These are phyloP conservation scores for Gossypium longicalyx DNA, from an alignment of 345 rosid species.

Conservation along the genomic window DNA sequence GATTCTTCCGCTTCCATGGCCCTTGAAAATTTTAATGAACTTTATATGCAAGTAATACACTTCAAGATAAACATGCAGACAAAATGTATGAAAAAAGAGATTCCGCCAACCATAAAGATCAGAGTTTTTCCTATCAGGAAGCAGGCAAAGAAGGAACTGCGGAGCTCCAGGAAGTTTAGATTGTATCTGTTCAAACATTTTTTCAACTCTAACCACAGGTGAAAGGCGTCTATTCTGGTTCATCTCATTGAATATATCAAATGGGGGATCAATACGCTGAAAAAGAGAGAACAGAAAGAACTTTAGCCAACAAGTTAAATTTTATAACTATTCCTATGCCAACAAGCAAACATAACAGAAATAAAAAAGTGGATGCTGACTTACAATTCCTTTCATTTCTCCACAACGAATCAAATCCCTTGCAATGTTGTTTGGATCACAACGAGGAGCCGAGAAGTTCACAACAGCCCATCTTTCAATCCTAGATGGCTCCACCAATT, in stretches of 20 bases:
- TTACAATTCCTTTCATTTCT: conserved; percentile 79
- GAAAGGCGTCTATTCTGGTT: conserved; percentile 48
- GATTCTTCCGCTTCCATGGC: conserved; percentile 84
- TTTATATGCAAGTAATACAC: background rate
- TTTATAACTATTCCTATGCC: background rate
- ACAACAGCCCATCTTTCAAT: conserved; percentile 80
- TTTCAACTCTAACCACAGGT: conserved; percentile 64
- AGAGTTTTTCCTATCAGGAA: conserved; percentile 73
- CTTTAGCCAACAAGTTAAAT: background rate
- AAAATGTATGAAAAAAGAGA: background rate
- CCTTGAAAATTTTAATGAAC: conserved; percentile 35
- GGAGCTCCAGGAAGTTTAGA: conserved; percentile 68
- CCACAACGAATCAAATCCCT: conserved; percentile 63
- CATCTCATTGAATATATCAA: conserved; percentile 48
- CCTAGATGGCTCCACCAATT: conserved; percentile 64
- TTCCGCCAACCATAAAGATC: conserved; percentile 64
- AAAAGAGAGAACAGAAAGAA: background rate
- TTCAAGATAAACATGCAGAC: background rate
- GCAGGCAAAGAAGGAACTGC: conserved; percentile 73
- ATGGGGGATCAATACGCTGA: conserved; percentile 52
- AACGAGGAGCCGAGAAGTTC: conserved; percentile 89
- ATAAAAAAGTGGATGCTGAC: conserved; percentile 2
- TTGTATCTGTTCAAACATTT: conserved; percentile 66
- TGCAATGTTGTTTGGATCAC: conserved; percentile 51
- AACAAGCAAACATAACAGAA: background rate